Evolutionary conservation across 805 yeast genomes (phyloP), one percentile per base, ranked within the genome.

Genomic region (Candida methanosorbosa): DNA sequence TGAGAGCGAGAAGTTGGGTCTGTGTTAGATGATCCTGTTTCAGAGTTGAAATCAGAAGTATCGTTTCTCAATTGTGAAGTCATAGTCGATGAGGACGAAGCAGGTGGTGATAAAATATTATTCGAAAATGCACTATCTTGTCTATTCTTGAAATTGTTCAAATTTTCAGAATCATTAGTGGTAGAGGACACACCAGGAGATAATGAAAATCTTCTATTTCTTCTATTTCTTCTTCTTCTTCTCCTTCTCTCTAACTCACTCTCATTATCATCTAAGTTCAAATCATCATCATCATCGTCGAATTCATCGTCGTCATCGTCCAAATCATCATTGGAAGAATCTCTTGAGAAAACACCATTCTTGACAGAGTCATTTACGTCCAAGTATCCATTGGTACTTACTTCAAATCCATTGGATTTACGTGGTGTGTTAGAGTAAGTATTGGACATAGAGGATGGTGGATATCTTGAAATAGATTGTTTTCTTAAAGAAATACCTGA

Each of bases 401-500:
- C 13, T 18, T 20, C 18, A 9, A 18, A 23, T 26, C 15, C 9
- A 14, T 26, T 33, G 4, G 46, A 44, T 8, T 44, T 40, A 30
- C 38, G 31, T 9, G 43, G 37, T 16, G 37, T 23, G 19, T n/a
- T 27, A 20, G 16, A n/a, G 21, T 9, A 38, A 17, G 6, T 42
- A 46, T 9, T 41, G n/a, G n/a, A n/a, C n/a, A n/a, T n/a, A 17
- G 51, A 29, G 15, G 66, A 54, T 31, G 72, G 73, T 7, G 75
- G 74, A 34, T 63, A 59, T 35, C 63, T 70, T 5, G 70, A 61
- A 9, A 64, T 50, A 5, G 75, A 70, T 38, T 56, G 56, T 20
- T 67, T 60, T 42, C 75, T 50, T 29, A 52, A 38, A 17, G 56
- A 42, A 18, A 35, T 16, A 19, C 32, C 16, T 22, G 41, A 31